Base-by-base conservation (phyloP, 371 early-diverging fungal genomes). In the Ordospora colligata region DNA sequence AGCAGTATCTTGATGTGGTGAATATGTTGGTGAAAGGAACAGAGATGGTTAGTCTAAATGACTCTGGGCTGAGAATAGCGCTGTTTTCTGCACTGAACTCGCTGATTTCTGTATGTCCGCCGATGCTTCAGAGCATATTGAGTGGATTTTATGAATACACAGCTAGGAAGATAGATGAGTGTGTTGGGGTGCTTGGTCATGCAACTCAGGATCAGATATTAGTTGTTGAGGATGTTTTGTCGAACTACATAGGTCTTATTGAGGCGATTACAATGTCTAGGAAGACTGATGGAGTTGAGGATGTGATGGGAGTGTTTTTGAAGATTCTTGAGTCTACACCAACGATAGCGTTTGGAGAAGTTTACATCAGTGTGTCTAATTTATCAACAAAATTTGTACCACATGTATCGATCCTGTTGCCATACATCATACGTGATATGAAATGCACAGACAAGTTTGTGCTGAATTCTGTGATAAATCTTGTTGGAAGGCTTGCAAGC, bases 401-500 rank as follows among this genome's bases (percentile, higher is more conserved):
- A 11, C 66, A 74, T 67, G 11, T 79, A 23, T 67, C 76, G 10
- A 42, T 52, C 2, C 17, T 80, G 27, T 51, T 79, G 1, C 73
- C 69, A 11, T 77, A 74, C 69, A 54, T 79, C 19, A 10, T 74
- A 8, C 42, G 83, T 47, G 84, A 84, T 69, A 23, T 69, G 23
- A 50, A 21, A 21, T 67, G 51, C 40, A 27, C 19, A 12, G 80
- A 73, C 49, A 17, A 14, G 14, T 77, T 46, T 54, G 66, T 78
- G 51, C 50, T 73, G 12, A 82, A 51, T 65, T 69, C 63, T 49
- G 72, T 52, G 14, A 53, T 82, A 40, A 82, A 75, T 44, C 69
- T 79, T 52, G 63, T 82, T 44, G 82, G 82, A 42, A 71, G 74
- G 32, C 64, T 77, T 32, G 83, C 84, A n/a, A 75, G 67, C 22